Conservation (phyloP, 768 basidiomycete species). For the Naganishia kalamii region DNA sequence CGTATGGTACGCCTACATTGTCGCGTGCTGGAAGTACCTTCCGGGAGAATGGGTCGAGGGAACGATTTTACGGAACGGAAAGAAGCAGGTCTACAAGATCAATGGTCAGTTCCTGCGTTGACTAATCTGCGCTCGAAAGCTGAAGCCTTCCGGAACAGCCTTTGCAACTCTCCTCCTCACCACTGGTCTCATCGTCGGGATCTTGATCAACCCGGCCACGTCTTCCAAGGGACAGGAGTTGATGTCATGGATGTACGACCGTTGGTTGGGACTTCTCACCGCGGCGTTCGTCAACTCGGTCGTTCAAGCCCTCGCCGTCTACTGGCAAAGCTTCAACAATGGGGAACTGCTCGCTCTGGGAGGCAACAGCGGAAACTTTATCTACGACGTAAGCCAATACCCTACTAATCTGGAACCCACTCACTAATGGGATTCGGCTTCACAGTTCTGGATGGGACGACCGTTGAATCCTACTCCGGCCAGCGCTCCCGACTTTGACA, state of each 20-base stretch:
- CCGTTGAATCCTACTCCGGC: slow-evolving; percentile 62
- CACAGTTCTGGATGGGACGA: slow-evolving; percentile 43
- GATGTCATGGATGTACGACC: slow-evolving; percentile 84
- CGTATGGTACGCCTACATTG: slow-evolving; percentile 84
- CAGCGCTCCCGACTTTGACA: slow-evolving; percentile 54
- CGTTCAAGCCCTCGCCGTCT: slow-evolving; percentile 66
- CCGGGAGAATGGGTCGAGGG: slow-evolving; percentile 70
- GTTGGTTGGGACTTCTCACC: slow-evolving; percentile 82
- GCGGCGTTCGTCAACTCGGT: slow-evolving; percentile 73
- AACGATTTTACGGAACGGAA: slow-evolving; percentile 64
- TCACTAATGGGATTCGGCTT: background rate
- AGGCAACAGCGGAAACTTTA: slow-evolving; percentile 78
- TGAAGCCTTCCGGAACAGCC: background rate
- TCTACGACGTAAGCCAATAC: slow-evolving; percentile 72
- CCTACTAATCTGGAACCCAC: background rate
- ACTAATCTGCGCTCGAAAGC: background rate
- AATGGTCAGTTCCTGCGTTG: slow-evolving; percentile 60
- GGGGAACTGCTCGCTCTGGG: slow-evolving; percentile 76
- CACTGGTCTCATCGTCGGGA: slow-evolving; percentile 64
- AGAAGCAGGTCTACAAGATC: slow-evolving; percentile 78
- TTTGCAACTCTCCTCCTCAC: slow-evolving; percentile 76
- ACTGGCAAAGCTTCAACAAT: slow-evolving; percentile 61
- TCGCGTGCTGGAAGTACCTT: slow-evolving; percentile 71
- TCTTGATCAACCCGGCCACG: slow-evolving; percentile 54
- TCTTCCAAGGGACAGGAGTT: slow-evolving; percentile 60